A percentile compares a stretch with the other conserved stretches of the same genome.
Conservation (phyloP, 2,329 filamentous ascomycete genomes). For the Beauveria bassiana region DNA sequence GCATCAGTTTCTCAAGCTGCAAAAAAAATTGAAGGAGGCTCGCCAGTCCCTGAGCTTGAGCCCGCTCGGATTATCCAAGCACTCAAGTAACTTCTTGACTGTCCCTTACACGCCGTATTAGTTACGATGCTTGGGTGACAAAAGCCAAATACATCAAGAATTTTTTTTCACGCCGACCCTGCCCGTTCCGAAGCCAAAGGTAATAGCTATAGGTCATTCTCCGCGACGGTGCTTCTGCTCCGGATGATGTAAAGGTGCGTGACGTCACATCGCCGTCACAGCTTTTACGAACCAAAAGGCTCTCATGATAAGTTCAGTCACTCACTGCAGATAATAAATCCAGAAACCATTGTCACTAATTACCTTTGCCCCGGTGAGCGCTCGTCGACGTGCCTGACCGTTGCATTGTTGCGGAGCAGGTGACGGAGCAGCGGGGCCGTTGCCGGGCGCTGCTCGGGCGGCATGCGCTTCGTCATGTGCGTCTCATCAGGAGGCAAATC, state of each 20-base stretch:
- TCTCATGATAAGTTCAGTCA: background rate
- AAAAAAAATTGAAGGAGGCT: too few relatives aligned
- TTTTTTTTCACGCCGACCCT: too few relatives aligned
- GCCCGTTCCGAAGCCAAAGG: background rate
- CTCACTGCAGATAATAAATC: background rate
- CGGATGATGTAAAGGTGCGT: background rate
- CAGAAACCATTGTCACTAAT: background rate
- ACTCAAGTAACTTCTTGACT: background rate
- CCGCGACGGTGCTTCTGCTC: background rate
- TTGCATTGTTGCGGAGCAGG: slow-evolving; percentile 2
- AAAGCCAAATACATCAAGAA: background rate
- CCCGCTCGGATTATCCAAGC: background rate
- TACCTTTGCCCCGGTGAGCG: background rate
- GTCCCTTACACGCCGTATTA: background rate
- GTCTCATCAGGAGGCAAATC: background rate
- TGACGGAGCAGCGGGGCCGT: slow-evolving; percentile 7
- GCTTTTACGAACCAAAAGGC: background rate
- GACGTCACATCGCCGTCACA: background rate
- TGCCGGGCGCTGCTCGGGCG: background rate
- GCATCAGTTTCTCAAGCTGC: background rate
- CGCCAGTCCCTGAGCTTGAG: background rate
- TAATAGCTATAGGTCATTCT: background rate
- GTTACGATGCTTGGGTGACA: background rate
- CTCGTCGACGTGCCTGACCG: background rate
- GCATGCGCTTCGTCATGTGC: slow-evolving; percentile 4